Evolutionary conservation across 2,329 filamentous ascomycete genomes (phyloP).

Genomic region (Exophiala bonariae): DNA sequence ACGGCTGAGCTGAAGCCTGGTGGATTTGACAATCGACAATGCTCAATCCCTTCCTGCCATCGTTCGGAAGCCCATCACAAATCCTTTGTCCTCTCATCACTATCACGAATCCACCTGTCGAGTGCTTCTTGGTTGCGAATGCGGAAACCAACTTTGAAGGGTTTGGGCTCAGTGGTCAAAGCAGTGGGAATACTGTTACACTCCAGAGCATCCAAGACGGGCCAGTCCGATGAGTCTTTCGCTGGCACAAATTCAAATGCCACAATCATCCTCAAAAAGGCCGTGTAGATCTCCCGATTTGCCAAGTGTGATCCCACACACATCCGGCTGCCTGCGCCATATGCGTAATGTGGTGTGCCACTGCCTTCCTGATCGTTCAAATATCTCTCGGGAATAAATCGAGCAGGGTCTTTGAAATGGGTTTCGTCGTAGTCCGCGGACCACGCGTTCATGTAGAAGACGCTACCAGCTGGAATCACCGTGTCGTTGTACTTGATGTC

Average conservation of each 20-base stretch:
- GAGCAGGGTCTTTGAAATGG: constrained; percentile 64
- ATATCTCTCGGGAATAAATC: constrained; percentile 72
- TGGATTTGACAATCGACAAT: neutral
- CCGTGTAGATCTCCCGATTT: constrained; percentile 63
- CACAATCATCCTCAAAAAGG: constrained; percentile 59
- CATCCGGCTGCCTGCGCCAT: constrained; percentile 64
- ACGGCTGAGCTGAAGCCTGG: too few species aligned
- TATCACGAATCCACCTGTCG: constrained; percentile 54
- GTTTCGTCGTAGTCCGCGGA: constrained; percentile 70
- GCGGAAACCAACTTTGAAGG: constrained; percentile 60
- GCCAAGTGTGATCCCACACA: constrained; percentile 64
- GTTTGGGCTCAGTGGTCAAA: constrained; percentile 62
- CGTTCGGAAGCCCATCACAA: constrained; percentile 32
- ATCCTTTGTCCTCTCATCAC: constrained; percentile 53
- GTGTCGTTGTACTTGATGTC: constrained; percentile 69
- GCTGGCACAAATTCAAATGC: constrained; percentile 58
- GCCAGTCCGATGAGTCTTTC: constrained; percentile 47
- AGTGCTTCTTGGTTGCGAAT: constrained; percentile 49
- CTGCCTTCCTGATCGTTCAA: constrained; percentile 52
- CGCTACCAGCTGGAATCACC: constrained; percentile 71
- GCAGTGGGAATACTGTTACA: constrained; percentile 59
- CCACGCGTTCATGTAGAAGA: constrained; percentile 81
- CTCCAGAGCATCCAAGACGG: constrained; percentile 58
- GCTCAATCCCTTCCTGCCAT: neutral
- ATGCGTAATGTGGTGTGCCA: constrained; percentile 63